Evolutionary conservation across 192 early-diverging fungal genomes (phyloP).

Genomic region (Kappamyces sp.): DNA sequence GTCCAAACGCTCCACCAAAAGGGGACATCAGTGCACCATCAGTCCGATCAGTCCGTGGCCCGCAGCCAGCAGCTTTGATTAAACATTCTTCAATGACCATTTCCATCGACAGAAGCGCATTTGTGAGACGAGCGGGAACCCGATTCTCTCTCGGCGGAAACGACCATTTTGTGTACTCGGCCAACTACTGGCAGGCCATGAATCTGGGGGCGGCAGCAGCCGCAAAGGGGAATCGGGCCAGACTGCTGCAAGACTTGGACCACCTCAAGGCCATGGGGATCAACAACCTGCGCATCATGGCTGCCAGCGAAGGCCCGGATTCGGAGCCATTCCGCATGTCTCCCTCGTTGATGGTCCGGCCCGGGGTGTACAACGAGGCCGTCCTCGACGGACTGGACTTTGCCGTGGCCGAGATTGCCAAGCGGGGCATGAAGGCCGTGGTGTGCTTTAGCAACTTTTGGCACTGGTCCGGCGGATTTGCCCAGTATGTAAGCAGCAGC

Average conservation of each 20-base stretch:
- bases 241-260: slow-evolving; percentile 49
- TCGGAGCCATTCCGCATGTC: slow-evolving; percentile 48
- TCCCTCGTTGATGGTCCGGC: slow-evolving; percentile 49
- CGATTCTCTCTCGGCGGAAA: slow-evolving; percentile 28
- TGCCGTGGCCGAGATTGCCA: slow-evolving; percentile 48
- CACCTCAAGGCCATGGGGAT: slow-evolving; percentile 38
- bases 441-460: slow-evolving; percentile 44
- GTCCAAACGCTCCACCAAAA: no score
- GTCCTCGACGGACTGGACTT: slow-evolving; percentile 62
- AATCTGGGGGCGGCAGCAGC: slow-evolving; percentile 48
- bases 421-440: slow-evolving; percentile 51
- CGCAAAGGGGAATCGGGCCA: slow-evolving; percentile 41
- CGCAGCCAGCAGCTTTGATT: no score
- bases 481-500: slow-evolving; percentile 44
- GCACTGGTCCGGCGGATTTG: slow-evolving; percentile 62
- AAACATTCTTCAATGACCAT: no score
- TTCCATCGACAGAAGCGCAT: slow-evolving; percentile 8
- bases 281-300: slow-evolving; percentile 62
- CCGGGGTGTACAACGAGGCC: slow-evolving; percentile 48
- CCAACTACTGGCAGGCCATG: slow-evolving; percentile 76
- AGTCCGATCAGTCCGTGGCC: no score
- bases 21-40: no score
- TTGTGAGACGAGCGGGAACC: slow-evolving; percentile 39
- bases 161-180: slow-evolving; percentile 39
- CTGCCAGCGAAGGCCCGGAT: slow-evolving; percentile 53